phyloP scores from a whole-genome alignment of 176 grass and related monocot genomes.

The Coix lacrymajobi region DNA sequence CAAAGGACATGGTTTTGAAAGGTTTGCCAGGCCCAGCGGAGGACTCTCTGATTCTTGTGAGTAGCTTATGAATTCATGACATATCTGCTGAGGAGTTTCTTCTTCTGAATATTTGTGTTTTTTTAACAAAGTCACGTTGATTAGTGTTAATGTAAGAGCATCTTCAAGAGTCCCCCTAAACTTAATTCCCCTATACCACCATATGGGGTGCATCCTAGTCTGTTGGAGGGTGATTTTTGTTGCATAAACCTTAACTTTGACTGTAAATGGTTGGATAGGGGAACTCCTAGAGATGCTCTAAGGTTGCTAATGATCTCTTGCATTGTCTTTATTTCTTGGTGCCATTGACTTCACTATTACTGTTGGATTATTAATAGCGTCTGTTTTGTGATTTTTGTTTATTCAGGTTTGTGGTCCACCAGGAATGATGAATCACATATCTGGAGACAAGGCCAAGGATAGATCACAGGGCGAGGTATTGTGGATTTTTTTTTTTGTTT shows the following conservation, averaged over 20 bases:
- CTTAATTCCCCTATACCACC: neutral
- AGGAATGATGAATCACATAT: slow-evolving; percentile 96
- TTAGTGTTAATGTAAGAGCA: neutral
- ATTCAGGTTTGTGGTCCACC: slow-evolving; percentile 89
- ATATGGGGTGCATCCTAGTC: neutral
- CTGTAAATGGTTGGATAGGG: neutral
- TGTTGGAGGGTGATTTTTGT: neutral
- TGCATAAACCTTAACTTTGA: neutral
- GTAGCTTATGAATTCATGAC: slow-evolving; percentile 23
- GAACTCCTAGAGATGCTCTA: neutral
- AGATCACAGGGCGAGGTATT: slow-evolving; percentile 86
- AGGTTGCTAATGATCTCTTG: neutral
- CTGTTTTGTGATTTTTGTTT: slow-evolving; percentile 11
- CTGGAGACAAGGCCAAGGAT: slow-evolving; percentile 84
- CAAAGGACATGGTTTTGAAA: slow-evolving; percentile 81
- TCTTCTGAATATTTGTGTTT: neutral
- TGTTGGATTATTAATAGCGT: neutral
- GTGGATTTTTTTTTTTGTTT: neutral
- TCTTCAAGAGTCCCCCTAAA: no score
- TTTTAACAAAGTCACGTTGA: neutral
- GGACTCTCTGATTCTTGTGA: slow-evolving; percentile 77
- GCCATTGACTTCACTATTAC: neutral
- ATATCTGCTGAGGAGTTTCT: slow-evolving; percentile 1
- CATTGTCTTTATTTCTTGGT: neutral
- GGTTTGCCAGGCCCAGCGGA: slow-evolving; percentile 73